These are phyloP conservation scores for Apophysomyces trapeziformis DNA, from an alignment of 371 early-diverging fungal genomes.

Conservation along the genomic window DNA sequence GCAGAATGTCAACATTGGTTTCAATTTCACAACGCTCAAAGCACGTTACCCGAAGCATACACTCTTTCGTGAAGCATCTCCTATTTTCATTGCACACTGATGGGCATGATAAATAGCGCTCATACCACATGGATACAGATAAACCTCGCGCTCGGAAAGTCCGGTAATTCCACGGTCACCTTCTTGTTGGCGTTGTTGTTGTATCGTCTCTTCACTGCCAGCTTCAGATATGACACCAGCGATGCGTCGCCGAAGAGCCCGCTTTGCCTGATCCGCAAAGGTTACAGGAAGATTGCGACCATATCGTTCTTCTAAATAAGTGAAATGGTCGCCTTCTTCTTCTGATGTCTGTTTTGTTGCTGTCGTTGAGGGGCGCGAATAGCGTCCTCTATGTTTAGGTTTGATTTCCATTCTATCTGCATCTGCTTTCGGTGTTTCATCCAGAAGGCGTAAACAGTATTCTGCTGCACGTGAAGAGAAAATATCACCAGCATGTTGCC, in stretches of 20 bases:
- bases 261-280: constrained; percentile 76
- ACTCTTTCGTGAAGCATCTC: constrained; percentile 64
- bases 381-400: constrained; percentile 10
- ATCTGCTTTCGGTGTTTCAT: constrained; percentile 22
- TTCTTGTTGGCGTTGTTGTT: constrained; percentile 29
- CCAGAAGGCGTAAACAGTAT: constrained; percentile 72
- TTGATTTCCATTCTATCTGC: constrained; percentile 6
- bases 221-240: constrained; percentile 74
- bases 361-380: not conserved
- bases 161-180: constrained; percentile 58
- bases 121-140: constrained; percentile 91
- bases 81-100: constrained; percentile 56
- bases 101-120: constrained; percentile 90
- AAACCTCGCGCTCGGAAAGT: constrained; percentile 81
- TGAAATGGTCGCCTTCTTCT: constrained; percentile 50
- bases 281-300: constrained; percentile 84
- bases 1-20: not conserved
- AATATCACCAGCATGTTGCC: constrained; percentile 95
- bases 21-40: not conserved
- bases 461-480: constrained; percentile 89
- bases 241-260: constrained; percentile 77
- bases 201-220: constrained; percentile 25
- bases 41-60: constrained; percentile 86
- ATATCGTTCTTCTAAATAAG: constrained; percentile 90
- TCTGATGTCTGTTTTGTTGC: constrained; percentile 19